Base-by-base conservation (phyloP, 106 monocot species). In the Amphibolis antarctica region DNA sequence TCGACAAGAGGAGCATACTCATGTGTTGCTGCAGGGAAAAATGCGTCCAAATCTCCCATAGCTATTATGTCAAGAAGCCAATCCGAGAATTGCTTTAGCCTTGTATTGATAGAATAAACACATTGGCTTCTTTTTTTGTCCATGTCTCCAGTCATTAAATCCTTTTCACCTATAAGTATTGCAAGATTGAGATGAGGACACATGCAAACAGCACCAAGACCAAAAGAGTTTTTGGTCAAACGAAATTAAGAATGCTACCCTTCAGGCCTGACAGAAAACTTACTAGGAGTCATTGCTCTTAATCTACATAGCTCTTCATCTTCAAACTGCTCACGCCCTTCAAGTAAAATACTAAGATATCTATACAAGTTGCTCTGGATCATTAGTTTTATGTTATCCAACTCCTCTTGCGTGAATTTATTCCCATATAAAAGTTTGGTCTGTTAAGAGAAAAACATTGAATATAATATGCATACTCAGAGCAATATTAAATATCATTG, bases 281-380 rank as follows among this genome's bases (percentile, higher is more conserved):
- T 5, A 44, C 25, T 42, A 59, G 46, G 42, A 28, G 22, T 22
- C 26, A 50, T 54, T 42, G 62, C 59, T 49, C 50, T 74, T 25
- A 61, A 54, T 70, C 44, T 71, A 44, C 72, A 72, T 36, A 85
- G 76, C 59, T 75, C 80, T 56, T 86, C 93, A 76, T 94, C 93
- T 79, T 94, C 89, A 73, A 94, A 94, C 45, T 73, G 78, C 48
- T 94, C 93, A 46, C 93, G 82, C n/a, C 83, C 93, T 60, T 94
- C 89, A 22, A 94, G 81, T 62, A 94, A 81, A 74, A 94, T 78
- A 59, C 93, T 86, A 10, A 94, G 77, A 56, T 94, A 94, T 59
- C 86, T 94, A 77, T 84, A 94, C 81, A 89, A 89, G 61, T 94
- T 94, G 67, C 86, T 89, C 77, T 89, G 93, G 45, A 94, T 94